Conservation (phyloP, 2,329 filamentous ascomycete species). For the Claviceps digitariae region DNA sequence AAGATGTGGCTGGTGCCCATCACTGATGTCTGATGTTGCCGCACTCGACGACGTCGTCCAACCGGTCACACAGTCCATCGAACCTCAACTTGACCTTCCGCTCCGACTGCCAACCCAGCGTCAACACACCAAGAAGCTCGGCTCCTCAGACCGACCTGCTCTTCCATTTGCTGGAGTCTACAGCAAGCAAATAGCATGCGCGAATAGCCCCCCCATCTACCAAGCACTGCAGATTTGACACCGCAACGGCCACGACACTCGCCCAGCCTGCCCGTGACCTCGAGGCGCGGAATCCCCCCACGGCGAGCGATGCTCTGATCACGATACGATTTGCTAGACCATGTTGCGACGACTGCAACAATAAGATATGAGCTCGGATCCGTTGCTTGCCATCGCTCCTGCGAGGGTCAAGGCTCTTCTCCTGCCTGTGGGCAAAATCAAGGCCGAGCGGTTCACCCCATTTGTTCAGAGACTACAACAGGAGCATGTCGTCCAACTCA, state of each 20-base stretch:
- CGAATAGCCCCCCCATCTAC: background rate
- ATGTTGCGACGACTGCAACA: constrained; percentile 25
- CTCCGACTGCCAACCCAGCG: background rate
- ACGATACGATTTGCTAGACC: constrained; percentile 9
- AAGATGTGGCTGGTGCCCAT: background rate
- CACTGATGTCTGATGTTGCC: background rate
- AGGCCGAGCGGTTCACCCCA: constrained; percentile 60
- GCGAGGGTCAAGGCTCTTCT: constrained; percentile 81
- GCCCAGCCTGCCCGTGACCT: background rate
- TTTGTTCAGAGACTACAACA: constrained; percentile 67
- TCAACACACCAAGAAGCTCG: background rate
- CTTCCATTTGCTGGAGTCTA: background rate
- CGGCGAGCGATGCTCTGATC: background rate
- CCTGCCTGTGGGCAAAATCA: constrained; percentile 77
- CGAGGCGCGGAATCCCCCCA: background rate
- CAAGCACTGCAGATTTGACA: background rate
- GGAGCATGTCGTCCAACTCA: constrained; percentile 70
- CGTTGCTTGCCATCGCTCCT: constrained; percentile 79
- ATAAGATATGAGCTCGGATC: constrained; percentile 71
- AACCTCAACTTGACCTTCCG: background rate
- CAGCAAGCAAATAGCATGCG: background rate
- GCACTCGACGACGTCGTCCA: background rate
- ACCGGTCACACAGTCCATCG: too few species aligned
- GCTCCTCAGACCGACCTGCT: background rate
- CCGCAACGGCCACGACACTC: background rate